Evolutionary conservation across 768 basidiomycete species (phyloP).

Genomic region (Trametes maxima): DNA sequence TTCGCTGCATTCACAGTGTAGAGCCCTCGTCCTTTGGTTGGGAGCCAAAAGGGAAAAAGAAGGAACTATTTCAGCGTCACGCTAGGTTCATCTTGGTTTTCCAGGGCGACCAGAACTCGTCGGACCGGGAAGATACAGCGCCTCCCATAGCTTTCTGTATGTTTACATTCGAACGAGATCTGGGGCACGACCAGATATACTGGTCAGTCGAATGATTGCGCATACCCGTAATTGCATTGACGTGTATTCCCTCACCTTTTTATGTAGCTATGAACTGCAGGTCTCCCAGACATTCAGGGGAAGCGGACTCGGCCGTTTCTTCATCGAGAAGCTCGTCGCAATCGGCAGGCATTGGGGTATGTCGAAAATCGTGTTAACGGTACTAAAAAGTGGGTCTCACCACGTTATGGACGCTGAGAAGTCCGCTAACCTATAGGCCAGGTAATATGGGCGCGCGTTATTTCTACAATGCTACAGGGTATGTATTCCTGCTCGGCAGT

Average conservation of each 20-base stretch:
- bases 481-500: slow-evolving; percentile 23
- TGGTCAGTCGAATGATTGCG: slow-evolving; percentile 51
- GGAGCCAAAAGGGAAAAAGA: slow-evolving; percentile 20
- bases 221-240: background rate
- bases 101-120: background rate
- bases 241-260: background rate
- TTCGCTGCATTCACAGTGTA: background rate
- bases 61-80: slow-evolving; percentile 21
- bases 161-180: slow-evolving; percentile 78
- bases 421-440: slow-evolving; percentile 28
- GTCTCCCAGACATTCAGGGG: slow-evolving; percentile 48
- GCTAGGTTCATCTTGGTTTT: slow-evolving; percentile 18
- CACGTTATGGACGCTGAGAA: background rate
- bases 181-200: slow-evolving; percentile 61
- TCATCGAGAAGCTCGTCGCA: slow-evolving; percentile 51
- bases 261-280: slow-evolving; percentile 76
- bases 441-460: slow-evolving; percentile 46
- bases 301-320: slow-evolving; percentile 57
- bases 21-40: slow-evolving; percentile 26
- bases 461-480: slow-evolving; percentile 65
- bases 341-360: slow-evolving; percentile 58
- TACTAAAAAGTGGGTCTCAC: slow-evolving; percentile 60
- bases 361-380: slow-evolving; percentile 76
- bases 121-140: slow-evolving; percentile 24
- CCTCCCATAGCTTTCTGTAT: slow-evolving; percentile 45